Evolutionary conservation across 768 basidiomycete species (phyloP).

Genomic region (Coprinopsis sp.): DNA sequence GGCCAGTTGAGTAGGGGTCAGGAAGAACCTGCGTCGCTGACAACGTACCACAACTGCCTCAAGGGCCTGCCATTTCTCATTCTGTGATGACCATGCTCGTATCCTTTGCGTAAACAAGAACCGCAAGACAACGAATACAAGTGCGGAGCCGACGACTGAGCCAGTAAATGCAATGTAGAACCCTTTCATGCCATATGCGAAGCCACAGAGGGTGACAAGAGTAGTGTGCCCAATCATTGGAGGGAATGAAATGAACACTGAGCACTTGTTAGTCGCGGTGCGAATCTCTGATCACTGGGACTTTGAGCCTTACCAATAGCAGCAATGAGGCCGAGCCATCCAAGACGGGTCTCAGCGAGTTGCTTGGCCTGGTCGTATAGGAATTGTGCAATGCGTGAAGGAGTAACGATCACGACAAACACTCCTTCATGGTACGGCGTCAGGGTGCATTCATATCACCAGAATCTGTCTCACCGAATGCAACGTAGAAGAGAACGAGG

Average conservation of each 20-base stretch:
- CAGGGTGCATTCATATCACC: not conserved
- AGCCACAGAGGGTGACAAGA: constrained; percentile 64
- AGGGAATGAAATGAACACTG: constrained; percentile 51
- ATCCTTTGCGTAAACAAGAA: constrained; percentile 52
- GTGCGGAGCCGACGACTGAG: constrained; percentile 59
- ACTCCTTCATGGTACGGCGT: constrained; percentile 23
- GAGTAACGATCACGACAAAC: constrained; percentile 51
- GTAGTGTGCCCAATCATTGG: constrained; percentile 69
- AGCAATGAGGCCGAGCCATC: constrained; percentile 53
- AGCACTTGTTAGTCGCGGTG: not conserved
- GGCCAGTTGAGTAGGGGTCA: not conserved
- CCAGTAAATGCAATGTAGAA: constrained; percentile 59
- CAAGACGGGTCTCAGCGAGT: constrained; percentile 54
- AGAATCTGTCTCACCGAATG: constrained; percentile 27
- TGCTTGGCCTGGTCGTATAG: constrained; percentile 64
- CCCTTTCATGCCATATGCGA: constrained; percentile 78
- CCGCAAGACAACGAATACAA: constrained; percentile 59
- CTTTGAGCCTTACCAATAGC: constrained; percentile 46
- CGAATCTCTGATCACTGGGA: not conserved
- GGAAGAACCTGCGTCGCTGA: not conserved
- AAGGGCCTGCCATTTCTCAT: constrained; percentile 73
- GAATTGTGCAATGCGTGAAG: constrained; percentile 62
- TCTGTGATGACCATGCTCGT: constrained; percentile 54
- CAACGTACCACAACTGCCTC: constrained; percentile 61
- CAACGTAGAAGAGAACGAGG: constrained; percentile 52